These are phyloP conservation scores for Termitomyces sp. DNA, from an alignment of 768 basidiomycete genomes.

Conservation along the genomic window DNA sequence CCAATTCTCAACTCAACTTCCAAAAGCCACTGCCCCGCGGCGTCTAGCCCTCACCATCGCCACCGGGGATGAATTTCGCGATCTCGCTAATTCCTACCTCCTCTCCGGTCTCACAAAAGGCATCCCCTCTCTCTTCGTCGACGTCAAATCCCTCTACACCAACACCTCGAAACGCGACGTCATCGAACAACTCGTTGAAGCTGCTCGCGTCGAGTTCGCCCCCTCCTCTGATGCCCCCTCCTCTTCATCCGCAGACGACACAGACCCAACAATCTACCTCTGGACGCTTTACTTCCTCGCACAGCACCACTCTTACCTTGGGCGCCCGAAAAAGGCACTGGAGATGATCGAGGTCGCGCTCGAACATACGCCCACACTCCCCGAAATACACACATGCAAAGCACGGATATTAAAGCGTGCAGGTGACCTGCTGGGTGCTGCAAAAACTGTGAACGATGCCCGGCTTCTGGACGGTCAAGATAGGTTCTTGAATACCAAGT, in stretches of 20 bases:
- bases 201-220: constrained; percentile 30
- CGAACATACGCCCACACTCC: constrained; percentile 87
- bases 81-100: constrained; percentile 63
- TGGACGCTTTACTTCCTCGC: constrained; percentile 97
- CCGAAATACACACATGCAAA: constrained; percentile 79
- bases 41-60: constrained; percentile 71
- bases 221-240: constrained; percentile 13
- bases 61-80: constrained; percentile 60
- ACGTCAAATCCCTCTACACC: constrained; percentile 80
- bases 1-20: constrained; percentile 55
- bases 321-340: constrained; percentile 47
- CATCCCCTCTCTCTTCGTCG: constrained; percentile 89
- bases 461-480: constrained; percentile 88
- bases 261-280: constrained; percentile 77
- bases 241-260: constrained; percentile 11
- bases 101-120: constrained; percentile 69
- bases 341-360: constrained; percentile 60
- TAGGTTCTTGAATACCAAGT: constrained; percentile 90
- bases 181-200: constrained; percentile 68
- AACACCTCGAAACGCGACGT: constrained; percentile 56
- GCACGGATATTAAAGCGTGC: constrained; percentile 83
- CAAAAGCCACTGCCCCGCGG: constrained; percentile 63
- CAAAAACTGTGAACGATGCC: constrained; percentile 73
- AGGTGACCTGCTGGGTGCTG: constrained; percentile 75
- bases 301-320: constrained; percentile 75